Percentiles rank a stretch among this genome's conserved stretches.
These are phyloP conservation scores for Albatrellus sp. DNA, from an alignment of 1,284 basidiomycete species.

Conservation along the genomic window DNA sequence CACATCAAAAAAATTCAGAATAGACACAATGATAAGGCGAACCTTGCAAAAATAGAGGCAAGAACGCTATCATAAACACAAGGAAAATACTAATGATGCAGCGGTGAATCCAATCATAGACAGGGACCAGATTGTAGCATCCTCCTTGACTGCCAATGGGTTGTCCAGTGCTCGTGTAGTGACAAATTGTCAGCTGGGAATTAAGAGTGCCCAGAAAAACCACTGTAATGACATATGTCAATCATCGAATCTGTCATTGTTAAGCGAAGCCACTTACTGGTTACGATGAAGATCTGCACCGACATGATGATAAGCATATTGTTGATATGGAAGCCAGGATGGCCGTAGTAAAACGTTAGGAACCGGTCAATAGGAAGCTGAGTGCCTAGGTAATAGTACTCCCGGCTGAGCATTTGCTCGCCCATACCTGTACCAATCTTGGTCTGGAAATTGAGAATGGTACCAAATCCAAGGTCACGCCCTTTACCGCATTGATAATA, in stretches of 20 bases:
- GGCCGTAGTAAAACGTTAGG: slow-evolving; percentile 99
- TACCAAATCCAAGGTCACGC: slow-evolving; percentile 97
- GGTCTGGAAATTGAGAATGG: slow-evolving; percentile 98
- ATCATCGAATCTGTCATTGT: slow-evolving; percentile 6
- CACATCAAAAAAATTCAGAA: slow-evolving; percentile 6
- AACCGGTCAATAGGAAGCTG: slow-evolving; percentile 97
- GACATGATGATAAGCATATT: slow-evolving; percentile 97
- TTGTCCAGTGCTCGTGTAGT: slow-evolving; percentile 60
- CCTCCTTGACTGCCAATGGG: slow-evolving; percentile 68
- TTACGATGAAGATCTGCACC: slow-evolving; percentile 85
- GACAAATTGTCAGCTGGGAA: slow-evolving; percentile 66
- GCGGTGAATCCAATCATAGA: slow-evolving; percentile 87
- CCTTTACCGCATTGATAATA: slow-evolving; percentile 99
- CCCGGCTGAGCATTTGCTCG: slow-evolving; percentile 97
- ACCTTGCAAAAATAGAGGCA: slow-evolving; percentile 92
- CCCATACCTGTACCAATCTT: slow-evolving; percentile 99
- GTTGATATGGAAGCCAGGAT: slow-evolving; percentile 99
- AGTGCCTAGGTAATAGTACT: slow-evolving; percentile 99
- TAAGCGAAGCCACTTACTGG: slow-evolving; percentile 37
- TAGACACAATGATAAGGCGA: neutral
- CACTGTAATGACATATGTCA: slow-evolving; percentile 32
- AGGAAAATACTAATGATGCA: slow-evolving; percentile 95
- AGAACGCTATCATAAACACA: slow-evolving; percentile 91
- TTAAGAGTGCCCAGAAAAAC: slow-evolving; percentile 89
- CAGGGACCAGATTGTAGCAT: slow-evolving; percentile 84